Conservation (phyloP, 1,284 basidiomycete genomes). For the Rugosomyces carneus region DNA sequence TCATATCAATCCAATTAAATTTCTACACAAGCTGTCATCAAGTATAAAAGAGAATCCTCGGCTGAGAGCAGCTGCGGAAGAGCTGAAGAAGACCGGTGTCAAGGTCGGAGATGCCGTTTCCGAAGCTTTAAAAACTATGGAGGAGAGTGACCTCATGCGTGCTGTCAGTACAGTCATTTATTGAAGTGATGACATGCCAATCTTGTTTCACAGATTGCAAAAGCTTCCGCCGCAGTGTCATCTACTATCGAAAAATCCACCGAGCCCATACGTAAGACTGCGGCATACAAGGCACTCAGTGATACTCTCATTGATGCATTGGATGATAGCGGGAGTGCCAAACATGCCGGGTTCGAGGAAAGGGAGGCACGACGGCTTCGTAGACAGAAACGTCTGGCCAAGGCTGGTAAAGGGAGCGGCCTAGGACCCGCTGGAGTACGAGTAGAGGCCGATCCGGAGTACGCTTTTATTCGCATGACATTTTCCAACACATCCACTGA, state of each 20-base stretch:
- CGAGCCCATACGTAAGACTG: conserved; percentile 91
- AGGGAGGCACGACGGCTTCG: conserved; percentile 79
- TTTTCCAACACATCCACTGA: neutral
- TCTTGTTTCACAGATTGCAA: conserved; percentile 52
- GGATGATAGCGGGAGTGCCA: conserved; percentile 88
- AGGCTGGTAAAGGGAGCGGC: conserved; percentile 71
- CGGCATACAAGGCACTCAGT: conserved; percentile 88
- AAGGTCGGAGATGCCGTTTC: conserved; percentile 92
- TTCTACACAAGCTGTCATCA: conserved; percentile 62
- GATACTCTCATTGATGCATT: conserved; percentile 89
- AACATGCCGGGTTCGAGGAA: conserved; percentile 92
- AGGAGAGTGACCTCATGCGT: conserved; percentile 90
- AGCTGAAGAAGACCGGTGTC: conserved; percentile 83
- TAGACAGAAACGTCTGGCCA: conserved; percentile 70
- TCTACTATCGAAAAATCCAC: conserved; percentile 78
- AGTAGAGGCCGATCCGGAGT: conserved; percentile 75
- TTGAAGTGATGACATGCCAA: neutral
- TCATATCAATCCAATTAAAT: neutral
- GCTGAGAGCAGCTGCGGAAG: conserved; percentile 86
- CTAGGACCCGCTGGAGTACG: conserved; percentile 38
- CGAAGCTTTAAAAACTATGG: conserved; percentile 86
- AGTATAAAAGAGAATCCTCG: conserved; percentile 97
- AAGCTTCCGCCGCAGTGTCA: conserved; percentile 75
- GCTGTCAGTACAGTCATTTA: conserved; percentile 45
- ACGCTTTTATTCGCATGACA: conserved; percentile 26